A percentile compares a stretch with the other conserved stretches of the same genome.
Conservation (phyloP, 768 basidiomycete genomes). For the Phylloporus sp. region DNA sequence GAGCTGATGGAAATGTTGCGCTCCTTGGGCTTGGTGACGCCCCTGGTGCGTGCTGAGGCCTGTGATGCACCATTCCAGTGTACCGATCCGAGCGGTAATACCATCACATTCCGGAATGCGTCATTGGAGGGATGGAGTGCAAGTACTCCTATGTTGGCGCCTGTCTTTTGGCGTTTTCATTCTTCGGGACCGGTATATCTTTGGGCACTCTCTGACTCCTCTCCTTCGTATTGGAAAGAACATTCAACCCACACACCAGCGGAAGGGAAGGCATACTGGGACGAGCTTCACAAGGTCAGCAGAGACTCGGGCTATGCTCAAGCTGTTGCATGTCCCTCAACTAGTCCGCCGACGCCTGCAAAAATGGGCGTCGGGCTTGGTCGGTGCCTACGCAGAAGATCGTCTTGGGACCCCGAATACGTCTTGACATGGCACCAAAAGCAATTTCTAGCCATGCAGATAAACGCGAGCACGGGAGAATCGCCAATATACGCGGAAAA, state of each 20-base stretch:
- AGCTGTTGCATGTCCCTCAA: neutral
- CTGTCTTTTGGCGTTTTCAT: neutral
- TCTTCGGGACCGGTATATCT: neutral
- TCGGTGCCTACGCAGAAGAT: neutral
- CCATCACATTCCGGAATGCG: neutral
- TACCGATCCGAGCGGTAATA: neutral
- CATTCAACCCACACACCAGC: neutral
- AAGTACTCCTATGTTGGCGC: neutral
- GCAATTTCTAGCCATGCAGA: neutral
- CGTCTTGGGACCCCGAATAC: neutral
- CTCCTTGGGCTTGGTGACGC: neutral
- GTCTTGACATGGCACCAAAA: neutral
- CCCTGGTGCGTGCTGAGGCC: neutral
- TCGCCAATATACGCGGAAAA: conserved; percentile 14
- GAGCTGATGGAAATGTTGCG: neutral
- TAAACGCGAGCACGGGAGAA: neutral
- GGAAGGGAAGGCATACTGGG: neutral
- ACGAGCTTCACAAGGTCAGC: neutral
- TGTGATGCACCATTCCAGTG: neutral
- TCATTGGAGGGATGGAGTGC: neutral
- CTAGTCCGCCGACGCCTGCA: neutral
- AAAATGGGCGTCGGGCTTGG: neutral
- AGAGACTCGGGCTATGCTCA: neutral
- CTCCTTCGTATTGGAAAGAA: neutral
- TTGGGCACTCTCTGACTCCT: neutral